Conservation (phyloP, 23 red algal genomes). For the Gracilaria domingensis region DNA sequence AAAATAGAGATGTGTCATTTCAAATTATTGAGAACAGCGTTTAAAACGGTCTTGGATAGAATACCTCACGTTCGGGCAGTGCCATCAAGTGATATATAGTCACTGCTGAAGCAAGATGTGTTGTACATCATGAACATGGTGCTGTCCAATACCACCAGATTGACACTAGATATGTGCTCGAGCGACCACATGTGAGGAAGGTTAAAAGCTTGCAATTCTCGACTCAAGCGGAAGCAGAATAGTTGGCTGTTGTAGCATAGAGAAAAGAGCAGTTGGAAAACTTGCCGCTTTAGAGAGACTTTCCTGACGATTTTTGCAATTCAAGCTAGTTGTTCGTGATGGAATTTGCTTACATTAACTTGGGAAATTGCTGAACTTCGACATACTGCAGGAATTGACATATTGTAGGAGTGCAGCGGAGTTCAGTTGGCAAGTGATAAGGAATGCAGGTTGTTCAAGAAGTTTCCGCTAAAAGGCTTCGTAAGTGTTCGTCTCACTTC, state of each 20-base stretch:
- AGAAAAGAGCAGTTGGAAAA: constrained; percentile 16
- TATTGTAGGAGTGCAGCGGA: constrained; percentile 22
- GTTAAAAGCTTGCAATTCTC: not conserved
- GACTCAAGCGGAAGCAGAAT: not conserved
- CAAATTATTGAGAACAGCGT: not conserved
- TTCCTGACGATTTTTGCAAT: not conserved
- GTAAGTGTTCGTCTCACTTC: too few relatives aligned
- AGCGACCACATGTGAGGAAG: not conserved
- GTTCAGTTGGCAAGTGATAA: not conserved
- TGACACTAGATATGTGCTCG: not conserved
- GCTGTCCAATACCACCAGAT: not conserved
- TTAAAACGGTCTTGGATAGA: not conserved
- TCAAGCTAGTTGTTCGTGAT: not conserved
- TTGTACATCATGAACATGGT: not conserved
- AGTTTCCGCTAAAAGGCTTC: not conserved
- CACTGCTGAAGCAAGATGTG: not conserved
- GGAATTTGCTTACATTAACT: not conserved
- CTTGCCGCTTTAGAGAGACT: not conserved
- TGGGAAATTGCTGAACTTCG: not conserved
- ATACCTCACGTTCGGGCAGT: not conserved
- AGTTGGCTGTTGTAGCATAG: not conserved
- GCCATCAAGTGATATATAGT: not conserved
- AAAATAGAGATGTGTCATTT: not conserved
- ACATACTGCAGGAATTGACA: not conserved
- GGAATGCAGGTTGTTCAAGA: too few relatives aligned